Evolutionary conservation across 2,329 filamentous ascomycete genomes (phyloP).

Genomic region (Pezicula neosporulosa): DNA sequence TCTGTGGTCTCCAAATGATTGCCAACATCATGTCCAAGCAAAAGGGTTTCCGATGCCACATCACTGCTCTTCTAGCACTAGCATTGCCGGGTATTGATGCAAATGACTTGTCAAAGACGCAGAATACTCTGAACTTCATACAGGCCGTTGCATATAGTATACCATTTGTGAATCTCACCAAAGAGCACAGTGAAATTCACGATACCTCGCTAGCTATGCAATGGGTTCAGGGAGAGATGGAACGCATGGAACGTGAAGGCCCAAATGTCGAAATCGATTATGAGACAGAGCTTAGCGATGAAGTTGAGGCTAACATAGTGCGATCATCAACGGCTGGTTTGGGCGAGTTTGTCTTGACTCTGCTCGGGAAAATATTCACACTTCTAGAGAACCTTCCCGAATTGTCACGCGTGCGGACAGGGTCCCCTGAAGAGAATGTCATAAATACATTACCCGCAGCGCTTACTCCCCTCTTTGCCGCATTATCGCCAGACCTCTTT

Average conservation of each 20-base stretch:
- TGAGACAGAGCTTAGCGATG: slow-evolving; percentile 73
- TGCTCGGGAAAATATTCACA: slow-evolving; percentile 92
- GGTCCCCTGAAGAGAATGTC: slow-evolving; percentile 93
- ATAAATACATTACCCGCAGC: slow-evolving; percentile 93
- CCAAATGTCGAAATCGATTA: slow-evolving; percentile 86
- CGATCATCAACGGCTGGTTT: slow-evolving; percentile 93
- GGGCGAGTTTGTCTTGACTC: slow-evolving; percentile 84
- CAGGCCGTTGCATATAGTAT: slow-evolving; percentile 96
- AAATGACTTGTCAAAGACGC: slow-evolving; percentile 94
- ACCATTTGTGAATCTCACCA: slow-evolving; percentile 79
- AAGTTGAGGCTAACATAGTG: slow-evolving; percentile 82
- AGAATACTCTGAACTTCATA: slow-evolving; percentile 91
- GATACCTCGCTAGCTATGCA: slow-evolving; percentile 78
- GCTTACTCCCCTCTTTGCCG: slow-evolving; percentile 84
- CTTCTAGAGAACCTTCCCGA: slow-evolving; percentile 94
- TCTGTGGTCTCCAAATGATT: slow-evolving; percentile 88
- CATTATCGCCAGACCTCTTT: slow-evolving; percentile 88
- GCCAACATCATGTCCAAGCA: slow-evolving; percentile 87
- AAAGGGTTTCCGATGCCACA: slow-evolving; percentile 94
- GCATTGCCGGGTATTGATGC: slow-evolving; percentile 94
- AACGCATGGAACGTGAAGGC: slow-evolving; percentile 85
- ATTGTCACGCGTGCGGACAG: slow-evolving; percentile 79
- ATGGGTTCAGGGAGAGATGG: slow-evolving; percentile 94
- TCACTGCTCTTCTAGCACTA: slow-evolving; percentile 89
- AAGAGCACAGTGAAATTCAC: slow-evolving; percentile 63